Evolutionary conservation across 768 basidiomycete species (phyloP).

Genomic region (Tylopilus sp.): DNA sequence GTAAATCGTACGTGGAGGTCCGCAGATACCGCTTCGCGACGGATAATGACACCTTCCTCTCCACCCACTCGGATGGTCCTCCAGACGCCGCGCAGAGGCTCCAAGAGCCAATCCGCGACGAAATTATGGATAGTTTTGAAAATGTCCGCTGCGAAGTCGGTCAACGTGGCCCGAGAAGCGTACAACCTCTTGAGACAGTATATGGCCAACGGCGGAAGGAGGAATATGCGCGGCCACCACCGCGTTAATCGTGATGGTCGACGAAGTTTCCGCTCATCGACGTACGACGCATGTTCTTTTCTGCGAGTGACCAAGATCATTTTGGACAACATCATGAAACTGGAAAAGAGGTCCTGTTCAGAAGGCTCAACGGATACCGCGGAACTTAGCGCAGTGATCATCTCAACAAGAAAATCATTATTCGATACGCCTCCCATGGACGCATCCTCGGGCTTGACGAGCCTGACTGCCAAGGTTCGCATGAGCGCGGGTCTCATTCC

Average conservation of each 20-base stretch:
- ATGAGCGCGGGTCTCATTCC: conserved; percentile 48
- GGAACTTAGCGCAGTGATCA: conserved; percentile 18
- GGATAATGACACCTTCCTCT: conserved; percentile 71
- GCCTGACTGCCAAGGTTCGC: conserved; percentile 25
- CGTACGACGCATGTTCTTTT: conserved; percentile 27
- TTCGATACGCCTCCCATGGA: conserved; percentile 2
- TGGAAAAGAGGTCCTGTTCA: conserved; percentile 9
- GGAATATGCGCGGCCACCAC: conserved; percentile 78
- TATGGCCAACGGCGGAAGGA: conserved; percentile 67
- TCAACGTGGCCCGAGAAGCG: conserved; percentile 55
- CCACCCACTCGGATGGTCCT: conserved; percentile 82
- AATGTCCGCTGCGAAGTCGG: conserved; percentile 54
- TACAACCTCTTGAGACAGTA: conserved; percentile 51
- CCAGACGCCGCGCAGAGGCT: conserved; percentile 78
- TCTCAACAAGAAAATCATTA: conserved; percentile 19
- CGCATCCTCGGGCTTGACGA: neutral
- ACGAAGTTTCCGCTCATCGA: conserved; percentile 40
- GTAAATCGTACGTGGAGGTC: conserved; percentile 67
- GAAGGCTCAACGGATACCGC: conserved; percentile 14
- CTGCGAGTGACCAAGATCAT: conserved; percentile 27
- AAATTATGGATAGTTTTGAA: conserved; percentile 70
- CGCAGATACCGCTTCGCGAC: conserved; percentile 75
- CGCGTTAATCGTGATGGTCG: conserved; percentile 68
- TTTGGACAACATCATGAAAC: conserved; percentile 17
- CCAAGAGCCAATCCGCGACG: conserved; percentile 78